Conservation (phyloP, 139 green algal species). For the Tetradesmus obliquus region DNA sequence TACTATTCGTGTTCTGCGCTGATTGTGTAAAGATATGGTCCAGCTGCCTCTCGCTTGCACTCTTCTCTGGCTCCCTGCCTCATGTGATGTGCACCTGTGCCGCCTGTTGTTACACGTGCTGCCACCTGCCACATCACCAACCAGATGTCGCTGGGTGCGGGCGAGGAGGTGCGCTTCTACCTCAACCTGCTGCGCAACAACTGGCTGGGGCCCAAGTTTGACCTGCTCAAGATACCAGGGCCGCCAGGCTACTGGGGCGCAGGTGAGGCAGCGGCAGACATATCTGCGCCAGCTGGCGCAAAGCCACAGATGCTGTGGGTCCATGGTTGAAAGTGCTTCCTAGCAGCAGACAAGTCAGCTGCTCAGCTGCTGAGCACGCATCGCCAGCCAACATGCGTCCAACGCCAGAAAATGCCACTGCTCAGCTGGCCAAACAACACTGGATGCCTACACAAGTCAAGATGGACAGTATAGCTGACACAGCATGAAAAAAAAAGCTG, state of each 20-base stretch:
- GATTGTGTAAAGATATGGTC: too few species aligned
- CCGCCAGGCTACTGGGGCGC: conserved; percentile 40
- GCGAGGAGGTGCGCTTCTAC: conserved; percentile 65
- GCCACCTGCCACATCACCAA: too few species aligned
- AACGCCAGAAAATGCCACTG: too few species aligned
- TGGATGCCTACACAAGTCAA: too few species aligned
- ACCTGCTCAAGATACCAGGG: conserved; percentile 58
- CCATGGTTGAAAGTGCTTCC: not conserved
- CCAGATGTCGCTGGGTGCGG: conserved; percentile 41
- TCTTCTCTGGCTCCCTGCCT: too few species aligned
- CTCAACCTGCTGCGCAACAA: conserved; percentile 45
- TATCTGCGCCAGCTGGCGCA: not conserved
- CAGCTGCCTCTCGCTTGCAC: too few species aligned
- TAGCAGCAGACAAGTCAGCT: too few species aligned
- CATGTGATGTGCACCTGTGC: too few species aligned
- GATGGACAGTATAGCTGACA: too few species aligned
- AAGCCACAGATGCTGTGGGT: not conserved
- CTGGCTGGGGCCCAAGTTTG: conserved; percentile 48
- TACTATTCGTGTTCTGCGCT: too few species aligned
- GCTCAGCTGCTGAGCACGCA: not conserved
- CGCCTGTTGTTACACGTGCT: too few species aligned
- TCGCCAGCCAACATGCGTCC: not conserved
- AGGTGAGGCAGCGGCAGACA: not conserved
- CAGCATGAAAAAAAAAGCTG: too few species aligned
- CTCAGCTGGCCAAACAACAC: not conserved